A percentile compares a stretch with the other conserved stretches of the same genome.
These are phyloP conservation scores for Ophiostoma sp. DNA, from an alignment of 2,329 filamentous ascomycete species.

Conservation along the genomic window DNA sequence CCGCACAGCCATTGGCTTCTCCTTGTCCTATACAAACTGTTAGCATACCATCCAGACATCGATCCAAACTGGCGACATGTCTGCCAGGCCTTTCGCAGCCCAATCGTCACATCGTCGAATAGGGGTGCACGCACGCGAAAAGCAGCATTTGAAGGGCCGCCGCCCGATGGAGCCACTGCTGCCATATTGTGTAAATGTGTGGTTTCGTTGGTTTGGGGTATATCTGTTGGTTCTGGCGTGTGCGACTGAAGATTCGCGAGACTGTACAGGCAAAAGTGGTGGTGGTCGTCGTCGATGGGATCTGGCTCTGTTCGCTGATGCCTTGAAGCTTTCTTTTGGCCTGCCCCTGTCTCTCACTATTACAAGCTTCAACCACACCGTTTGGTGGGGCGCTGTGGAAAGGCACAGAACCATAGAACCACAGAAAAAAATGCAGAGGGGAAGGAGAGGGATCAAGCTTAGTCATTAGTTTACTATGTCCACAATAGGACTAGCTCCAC, in stretches of 20 bases:
- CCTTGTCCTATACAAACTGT: constrained; percentile 61
- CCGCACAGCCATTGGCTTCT: constrained; percentile 96
- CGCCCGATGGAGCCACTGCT: constrained; percentile 42
- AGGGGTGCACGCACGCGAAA: constrained; percentile 47
- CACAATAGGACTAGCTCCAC: constrained; percentile 20
- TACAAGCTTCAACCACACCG: constrained; percentile 22
- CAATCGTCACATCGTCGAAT: constrained; percentile 13
- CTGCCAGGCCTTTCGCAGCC: not conserved
- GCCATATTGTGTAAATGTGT: constrained; percentile 36
- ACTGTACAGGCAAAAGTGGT: not conserved
- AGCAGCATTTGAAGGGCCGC: constrained; percentile 46
- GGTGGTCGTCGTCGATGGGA: not conserved
- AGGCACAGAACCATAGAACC: constrained; percentile 15
- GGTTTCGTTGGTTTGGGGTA: not conserved
- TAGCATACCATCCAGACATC: constrained; percentile 11
- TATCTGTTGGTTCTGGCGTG: not conserved
- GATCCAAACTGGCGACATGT: not conserved
- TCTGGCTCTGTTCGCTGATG: constrained; percentile 15
- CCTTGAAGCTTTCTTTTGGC: constrained; percentile 23
- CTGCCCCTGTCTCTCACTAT: constrained; percentile 16
- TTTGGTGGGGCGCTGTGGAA: constrained; percentile 20
- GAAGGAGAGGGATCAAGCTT: constrained; percentile 13
- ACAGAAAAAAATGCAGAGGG: constrained; percentile 20
- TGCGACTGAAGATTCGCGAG: constrained; percentile 2
- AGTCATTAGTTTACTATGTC: not conserved